These are phyloP conservation scores for Microcyclospora pomicola DNA, from an alignment of 2,329 filamentous ascomycete species.

Conservation along the genomic window DNA sequence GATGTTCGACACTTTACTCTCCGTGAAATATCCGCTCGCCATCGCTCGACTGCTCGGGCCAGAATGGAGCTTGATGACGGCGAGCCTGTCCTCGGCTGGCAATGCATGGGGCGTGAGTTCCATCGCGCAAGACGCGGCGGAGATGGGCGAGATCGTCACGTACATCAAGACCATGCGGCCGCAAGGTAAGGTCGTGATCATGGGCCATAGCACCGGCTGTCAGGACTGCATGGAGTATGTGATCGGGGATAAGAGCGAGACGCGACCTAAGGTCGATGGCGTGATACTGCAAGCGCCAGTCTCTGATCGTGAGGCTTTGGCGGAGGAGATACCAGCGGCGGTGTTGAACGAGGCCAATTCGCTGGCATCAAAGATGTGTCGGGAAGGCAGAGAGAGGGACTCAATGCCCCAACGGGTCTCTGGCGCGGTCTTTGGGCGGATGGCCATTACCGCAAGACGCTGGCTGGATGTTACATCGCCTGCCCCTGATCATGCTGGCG, in stretches of 20 bases:
- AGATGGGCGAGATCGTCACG: slow-evolving; percentile 38
- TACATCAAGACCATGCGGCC: slow-evolving; percentile 34
- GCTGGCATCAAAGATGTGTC: slow-evolving; percentile 42
- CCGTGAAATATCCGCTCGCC: slow-evolving; percentile 42
- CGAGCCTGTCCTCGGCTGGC: slow-evolving; percentile 34
- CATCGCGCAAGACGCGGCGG: slow-evolving; percentile 40
- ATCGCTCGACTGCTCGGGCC: slow-evolving; percentile 36
- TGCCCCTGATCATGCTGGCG: slow-evolving; percentile 43
- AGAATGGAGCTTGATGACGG: slow-evolving; percentile 37
- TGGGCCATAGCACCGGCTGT: slow-evolving; percentile 57
- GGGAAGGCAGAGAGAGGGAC: slow-evolving; percentile 40
- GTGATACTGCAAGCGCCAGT: slow-evolving; percentile 70
- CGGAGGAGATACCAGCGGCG: slow-evolving; percentile 30
- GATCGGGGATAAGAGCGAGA: slow-evolving; percentile 15
- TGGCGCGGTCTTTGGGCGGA: slow-evolving; percentile 17
- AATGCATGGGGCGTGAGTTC: slow-evolving; percentile 41
- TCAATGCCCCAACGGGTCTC: slow-evolving; percentile 33
- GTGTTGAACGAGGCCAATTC: slow-evolving; percentile 27
- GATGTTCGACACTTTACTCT: slow-evolving; percentile 55
- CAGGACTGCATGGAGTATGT: slow-evolving; percentile 57
- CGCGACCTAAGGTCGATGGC: slow-evolving; percentile 49
- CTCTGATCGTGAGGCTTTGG: slow-evolving; percentile 57
- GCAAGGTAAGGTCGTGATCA: slow-evolving; percentile 44
- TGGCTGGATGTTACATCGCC: slow-evolving; percentile 47
- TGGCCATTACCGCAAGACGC: slow-evolving; percentile 41